Base-by-base conservation (phyloP, 805 yeast genomes). In the Brettanomyces bruxellensis region DNA sequence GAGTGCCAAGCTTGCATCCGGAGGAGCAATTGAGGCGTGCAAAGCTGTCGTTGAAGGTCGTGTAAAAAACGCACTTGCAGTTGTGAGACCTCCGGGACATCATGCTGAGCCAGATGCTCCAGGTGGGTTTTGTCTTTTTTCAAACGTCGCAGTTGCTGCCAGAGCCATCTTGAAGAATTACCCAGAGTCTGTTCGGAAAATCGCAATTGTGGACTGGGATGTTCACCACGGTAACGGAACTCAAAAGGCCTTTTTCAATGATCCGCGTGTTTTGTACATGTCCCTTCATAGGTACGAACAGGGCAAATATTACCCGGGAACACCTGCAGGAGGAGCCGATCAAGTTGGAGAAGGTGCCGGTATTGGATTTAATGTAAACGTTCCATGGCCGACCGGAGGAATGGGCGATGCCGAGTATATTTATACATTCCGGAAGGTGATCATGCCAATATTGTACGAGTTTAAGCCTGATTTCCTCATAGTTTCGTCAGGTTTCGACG, bases 141-240 rank as follows among this genome's bases (percentile, higher is more conserved):
- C 95, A 50, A 93, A 93, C 59, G 99, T 93, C 24, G 96, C 98
- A 0, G 96, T 93, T 18, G 98, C 99, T 2, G 95, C 97, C 14
- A 85, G 85, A 58, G 80, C 83, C 49, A 83, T 90, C 51, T 67
- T 93, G 47, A 81, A 81, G 54, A 72, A 76, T 47, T 91, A 88
- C 62, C 96, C 97, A 0, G 97, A 91, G 57, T 76, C 87, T 25
- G 95, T 91, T 5, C 72, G 95, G 51, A 77, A 77, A 55, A 86
- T 93, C 37, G 78, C 88, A 47, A 81, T 93, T 49, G 59, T 90
- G 23, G 99, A 93, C 64, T 93, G 99, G 99, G 99, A 93, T 65
- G 89, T 93, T 42, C 99, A 93, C 65, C 99, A 93, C 64, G 99
- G 99, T 25, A 93, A 93, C 64, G 99, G 99, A 37, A 93, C 99